phyloP scores from a whole-genome alignment of 2,329 filamentous ascomycete species.

The Aspergillus candidus region DNA sequence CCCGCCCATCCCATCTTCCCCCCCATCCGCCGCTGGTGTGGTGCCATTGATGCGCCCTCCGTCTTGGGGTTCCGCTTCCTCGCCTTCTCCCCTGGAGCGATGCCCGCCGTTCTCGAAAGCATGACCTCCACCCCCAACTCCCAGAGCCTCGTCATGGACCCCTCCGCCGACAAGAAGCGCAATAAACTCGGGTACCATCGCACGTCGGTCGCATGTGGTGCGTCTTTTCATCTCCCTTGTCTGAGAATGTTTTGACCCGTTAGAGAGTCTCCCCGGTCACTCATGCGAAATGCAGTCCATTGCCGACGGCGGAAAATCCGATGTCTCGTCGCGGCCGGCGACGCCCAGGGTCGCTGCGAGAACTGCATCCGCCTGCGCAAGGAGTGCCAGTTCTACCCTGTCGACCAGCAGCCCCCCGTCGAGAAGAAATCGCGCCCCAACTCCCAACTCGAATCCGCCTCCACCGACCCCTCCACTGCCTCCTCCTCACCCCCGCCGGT shows the following conservation, averaged over 20 bases:
- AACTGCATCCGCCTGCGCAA: conserved; percentile 94
- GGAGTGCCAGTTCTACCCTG: conserved; percentile 86
- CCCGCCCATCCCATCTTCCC: not conserved
- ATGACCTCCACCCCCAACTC: conserved; percentile 29
- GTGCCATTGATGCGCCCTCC: conserved; percentile 23
- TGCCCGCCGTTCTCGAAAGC: conserved; percentile 33
- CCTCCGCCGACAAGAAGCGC: conserved; percentile 59
- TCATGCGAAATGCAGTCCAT: conserved; percentile 55
- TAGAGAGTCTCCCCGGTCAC: not conserved
- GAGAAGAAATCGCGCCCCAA: conserved; percentile 43
- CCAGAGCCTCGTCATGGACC: conserved; percentile 33
- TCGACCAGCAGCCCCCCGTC: conserved; percentile 64
- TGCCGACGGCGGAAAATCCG: conserved; percentile 91
- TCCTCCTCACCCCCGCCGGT: conserved; percentile 43
- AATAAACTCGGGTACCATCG: conserved; percentile 95
- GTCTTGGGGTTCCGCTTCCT: conserved; percentile 14
- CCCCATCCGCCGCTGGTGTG: not conserved
- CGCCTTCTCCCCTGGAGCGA: conserved; percentile 28
- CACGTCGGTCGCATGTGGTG: conserved; percentile 92
- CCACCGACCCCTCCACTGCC: conserved; percentile 43
- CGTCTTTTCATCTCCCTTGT: conserved; percentile 39
- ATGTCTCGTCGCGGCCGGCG: conserved; percentile 70
- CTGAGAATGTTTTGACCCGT: not conserved
- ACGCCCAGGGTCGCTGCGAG: conserved; percentile 69
- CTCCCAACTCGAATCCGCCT: conserved; percentile 40